phyloP scores from a whole-genome alignment of 1,139 yeast species.

The Yamadazyma buinensis region DNA sequence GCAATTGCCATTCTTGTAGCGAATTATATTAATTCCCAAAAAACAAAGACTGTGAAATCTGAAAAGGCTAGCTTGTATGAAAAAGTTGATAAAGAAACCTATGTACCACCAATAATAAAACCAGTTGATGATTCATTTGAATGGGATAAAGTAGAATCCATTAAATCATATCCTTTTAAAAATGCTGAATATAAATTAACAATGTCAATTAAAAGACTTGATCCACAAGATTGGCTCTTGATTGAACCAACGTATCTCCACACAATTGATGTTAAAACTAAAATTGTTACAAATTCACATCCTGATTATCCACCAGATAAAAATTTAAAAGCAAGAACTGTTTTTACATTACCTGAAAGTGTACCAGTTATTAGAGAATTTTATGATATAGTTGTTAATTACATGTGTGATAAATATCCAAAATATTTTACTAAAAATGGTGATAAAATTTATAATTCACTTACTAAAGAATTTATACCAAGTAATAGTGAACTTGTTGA shows the following conservation, averaged over 20 bases:
- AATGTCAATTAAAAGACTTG: constrained; percentile 59
- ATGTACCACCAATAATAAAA: constrained; percentile 10
- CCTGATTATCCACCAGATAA: constrained; percentile 31
- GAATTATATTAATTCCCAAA: too few relatives aligned
- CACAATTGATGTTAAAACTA: constrained; percentile 40
- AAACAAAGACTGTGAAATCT: too few relatives aligned
- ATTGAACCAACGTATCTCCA: constrained; percentile 61
- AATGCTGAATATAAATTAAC: constrained; percentile 61
- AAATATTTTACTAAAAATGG: constrained; percentile 41
- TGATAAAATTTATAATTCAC: constrained; percentile 34
- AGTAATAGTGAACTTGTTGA: constrained; percentile 15
- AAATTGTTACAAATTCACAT: constrained; percentile 35
- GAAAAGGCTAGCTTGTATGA: constrained; percentile 4
- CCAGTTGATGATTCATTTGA: constrained; percentile 15
- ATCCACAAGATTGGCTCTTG: constrained; percentile 60
- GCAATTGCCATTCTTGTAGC: too few relatives aligned
- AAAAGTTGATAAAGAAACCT: constrained; percentile 4
- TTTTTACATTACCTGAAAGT: constrained; percentile 40
- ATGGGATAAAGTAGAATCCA: constrained; percentile 16
- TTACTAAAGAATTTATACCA: constrained; percentile 40
- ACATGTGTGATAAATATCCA: constrained; percentile 58
- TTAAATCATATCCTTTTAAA: constrained; percentile 35
- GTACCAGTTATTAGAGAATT: constrained; percentile 53
- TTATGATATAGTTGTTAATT: constrained; percentile 46
- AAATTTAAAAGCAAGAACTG: constrained; percentile 26